Evolutionary conservation across 2,329 filamentous ascomycete species (phyloP).

Genomic region (Sporothrix schenckii): DNA sequence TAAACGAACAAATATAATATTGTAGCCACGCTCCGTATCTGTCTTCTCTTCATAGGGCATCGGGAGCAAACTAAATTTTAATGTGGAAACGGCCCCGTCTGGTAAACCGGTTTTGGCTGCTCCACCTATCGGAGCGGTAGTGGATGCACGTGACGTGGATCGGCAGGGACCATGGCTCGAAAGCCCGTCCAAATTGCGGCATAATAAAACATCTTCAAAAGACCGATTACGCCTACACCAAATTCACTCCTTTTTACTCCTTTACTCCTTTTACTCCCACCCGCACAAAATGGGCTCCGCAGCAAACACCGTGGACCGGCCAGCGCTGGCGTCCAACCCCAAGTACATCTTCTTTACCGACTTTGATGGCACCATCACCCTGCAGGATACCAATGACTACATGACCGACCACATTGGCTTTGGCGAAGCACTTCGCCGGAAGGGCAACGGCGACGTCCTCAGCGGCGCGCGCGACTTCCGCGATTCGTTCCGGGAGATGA

Average conservation of each 20-base stretch:
- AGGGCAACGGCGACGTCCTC: slow-evolving; percentile 78
- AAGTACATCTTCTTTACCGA: slow-evolving; percentile 98
- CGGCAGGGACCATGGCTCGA: not conserved
- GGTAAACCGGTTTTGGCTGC: slow-evolving; percentile 5
- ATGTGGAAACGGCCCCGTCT: slow-evolving; percentile 7
- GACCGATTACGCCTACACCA: not conserved
- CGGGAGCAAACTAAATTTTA: not conserved
- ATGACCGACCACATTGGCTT: slow-evolving; percentile 93
- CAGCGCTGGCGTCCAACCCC: slow-evolving; percentile 68
- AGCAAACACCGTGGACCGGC: slow-evolving; percentile 38
- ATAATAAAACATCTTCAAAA: not conserved
- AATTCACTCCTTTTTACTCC: not conserved
- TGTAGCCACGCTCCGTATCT: too few relatives aligned
- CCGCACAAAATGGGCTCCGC: slow-evolving; percentile 9
- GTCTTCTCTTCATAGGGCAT: too few relatives aligned
- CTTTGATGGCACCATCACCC: slow-evolving; percentile 95
- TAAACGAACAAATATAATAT: too few relatives aligned
- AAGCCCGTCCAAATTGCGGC: not conserved
- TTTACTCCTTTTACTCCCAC: not conserved
- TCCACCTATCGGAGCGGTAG: slow-evolving; percentile 4
- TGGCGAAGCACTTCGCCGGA: slow-evolving; percentile 68
- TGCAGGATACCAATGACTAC: slow-evolving; percentile 66
- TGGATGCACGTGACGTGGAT: not conserved
- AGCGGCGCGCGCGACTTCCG: slow-evolving; percentile 72
- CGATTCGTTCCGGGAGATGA: slow-evolving; percentile 88